Evolutionary conservation across 2,329 filamentous ascomycete species (phyloP).

Genomic region (Beauveria varroae): DNA sequence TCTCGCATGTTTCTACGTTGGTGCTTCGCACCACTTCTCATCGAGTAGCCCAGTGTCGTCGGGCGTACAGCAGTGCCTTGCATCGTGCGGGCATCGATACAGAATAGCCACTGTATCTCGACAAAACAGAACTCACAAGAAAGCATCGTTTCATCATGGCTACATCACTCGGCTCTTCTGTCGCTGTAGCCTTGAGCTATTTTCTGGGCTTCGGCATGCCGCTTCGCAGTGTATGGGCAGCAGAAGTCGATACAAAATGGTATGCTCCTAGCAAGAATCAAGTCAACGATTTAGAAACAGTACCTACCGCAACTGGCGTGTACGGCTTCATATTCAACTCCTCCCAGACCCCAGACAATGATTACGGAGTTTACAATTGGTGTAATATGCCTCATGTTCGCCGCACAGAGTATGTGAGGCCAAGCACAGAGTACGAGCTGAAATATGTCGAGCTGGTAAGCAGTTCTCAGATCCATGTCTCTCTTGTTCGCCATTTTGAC

Average conservation of each 20-base stretch:
- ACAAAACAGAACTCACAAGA: neutral
- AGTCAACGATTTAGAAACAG: conserved; percentile 54
- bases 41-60: neutral
- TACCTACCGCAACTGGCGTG: conserved; percentile 51
- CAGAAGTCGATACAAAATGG: conserved; percentile 42
- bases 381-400: conserved; percentile 88
- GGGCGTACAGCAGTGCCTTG: neutral
- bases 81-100: neutral
- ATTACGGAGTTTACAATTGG: conserved; percentile 66
- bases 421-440: conserved; percentile 51
- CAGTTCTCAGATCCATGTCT: conserved; percentile 12
- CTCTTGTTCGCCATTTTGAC: neutral
- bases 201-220: neutral
- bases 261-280: conserved; percentile 45
- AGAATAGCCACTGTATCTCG: neutral
- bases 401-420: conserved; percentile 51
- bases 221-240: conserved; percentile 10
- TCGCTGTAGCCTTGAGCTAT: conserved; percentile 6
- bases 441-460: conserved; percentile 68
- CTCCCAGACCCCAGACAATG: conserved; percentile 46
- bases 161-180: neutral
- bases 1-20: too few species aligned
- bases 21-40: neutral
- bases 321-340: conserved; percentile 70
- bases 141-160: neutral